These are phyloP conservation scores for Simmondsia chinensis DNA, from an alignment of 148 eudicot species.

Conservation along the genomic window DNA sequence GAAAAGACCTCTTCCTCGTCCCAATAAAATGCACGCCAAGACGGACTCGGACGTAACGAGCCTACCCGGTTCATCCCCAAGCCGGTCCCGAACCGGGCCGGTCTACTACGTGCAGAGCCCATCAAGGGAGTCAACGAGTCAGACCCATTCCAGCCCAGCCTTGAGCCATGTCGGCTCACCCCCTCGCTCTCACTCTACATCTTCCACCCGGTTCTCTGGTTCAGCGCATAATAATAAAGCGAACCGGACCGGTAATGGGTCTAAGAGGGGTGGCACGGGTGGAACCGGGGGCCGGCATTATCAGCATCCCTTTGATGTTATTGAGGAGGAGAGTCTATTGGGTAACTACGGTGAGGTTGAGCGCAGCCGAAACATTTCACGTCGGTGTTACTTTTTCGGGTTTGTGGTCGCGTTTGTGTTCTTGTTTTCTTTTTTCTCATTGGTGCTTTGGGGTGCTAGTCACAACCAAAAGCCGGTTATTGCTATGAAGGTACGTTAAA, in stretches of 20 bases:
- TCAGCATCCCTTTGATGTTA: constrained; percentile 46
- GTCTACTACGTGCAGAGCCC: constrained; percentile 95
- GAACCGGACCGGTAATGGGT: constrained; percentile 32
- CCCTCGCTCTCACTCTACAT: constrained; percentile 40
- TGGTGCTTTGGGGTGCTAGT: constrained; percentile 87
- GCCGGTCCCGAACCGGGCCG: constrained; percentile 24
- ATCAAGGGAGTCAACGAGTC: constrained; percentile 57
- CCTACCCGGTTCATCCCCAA: constrained; percentile 62
- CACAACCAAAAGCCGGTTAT: constrained; percentile 62
- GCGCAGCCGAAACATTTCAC: constrained; percentile 15
- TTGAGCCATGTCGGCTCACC: constrained; percentile 85
- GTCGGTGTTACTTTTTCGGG: constrained; percentile 41
- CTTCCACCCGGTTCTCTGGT: constrained; percentile 76
- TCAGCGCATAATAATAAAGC: too few species aligned
- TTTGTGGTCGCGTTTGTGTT: constrained; percentile 54
- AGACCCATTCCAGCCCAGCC: constrained; percentile 71
- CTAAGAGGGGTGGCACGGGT: constrained; percentile 11
- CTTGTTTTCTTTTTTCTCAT: constrained; percentile 62
- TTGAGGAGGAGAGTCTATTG: constrained; percentile 66
- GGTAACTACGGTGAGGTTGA: constrained; percentile 32
- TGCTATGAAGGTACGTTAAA: constrained; percentile 55
- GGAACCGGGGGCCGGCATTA: constrained; percentile 2
- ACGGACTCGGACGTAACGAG: constrained; percentile 82
- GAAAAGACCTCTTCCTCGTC: not conserved
- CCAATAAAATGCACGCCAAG: constrained; percentile 41